Percentiles rank a stretch among this genome's conserved stretches.
Conservation (phyloP, 2,329 filamentous ascomycete genomes). For the Mariannaea sp. region DNA sequence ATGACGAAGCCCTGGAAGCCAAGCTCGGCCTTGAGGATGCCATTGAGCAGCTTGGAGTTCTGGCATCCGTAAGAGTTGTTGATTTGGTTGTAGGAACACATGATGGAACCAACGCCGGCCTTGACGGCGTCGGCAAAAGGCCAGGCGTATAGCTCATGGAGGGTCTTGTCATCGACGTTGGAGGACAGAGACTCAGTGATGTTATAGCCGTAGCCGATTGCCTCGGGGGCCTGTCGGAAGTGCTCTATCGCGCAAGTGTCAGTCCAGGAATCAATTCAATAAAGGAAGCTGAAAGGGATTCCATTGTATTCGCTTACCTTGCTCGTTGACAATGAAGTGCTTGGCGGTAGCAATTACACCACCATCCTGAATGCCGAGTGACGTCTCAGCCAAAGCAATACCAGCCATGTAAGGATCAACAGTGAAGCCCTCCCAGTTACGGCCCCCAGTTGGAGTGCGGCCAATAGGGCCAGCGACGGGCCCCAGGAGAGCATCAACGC, state of each 20-base stretch:
- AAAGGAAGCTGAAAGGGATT: rapidly evolving
- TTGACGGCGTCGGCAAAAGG: slow-evolving; percentile 75
- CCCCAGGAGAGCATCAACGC: slow-evolving; percentile 71
- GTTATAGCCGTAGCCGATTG: slow-evolving; percentile 58
- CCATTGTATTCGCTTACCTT: slow-evolving; percentile 53
- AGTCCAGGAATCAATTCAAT: neutral
- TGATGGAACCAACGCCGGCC: slow-evolving; percentile 67
- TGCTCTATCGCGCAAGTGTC: slow-evolving; percentile 59
- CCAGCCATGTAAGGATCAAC: slow-evolving; percentile 78
- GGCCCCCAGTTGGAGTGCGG: slow-evolving; percentile 51
- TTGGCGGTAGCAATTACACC: slow-evolving; percentile 85
- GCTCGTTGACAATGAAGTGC: slow-evolving; percentile 76
- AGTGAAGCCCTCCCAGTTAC: slow-evolving; percentile 70
- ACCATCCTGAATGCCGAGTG: slow-evolving; percentile 80
- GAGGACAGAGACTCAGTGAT: slow-evolving; percentile 64
- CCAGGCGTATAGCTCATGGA: slow-evolving; percentile 80
- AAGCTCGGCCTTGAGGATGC: slow-evolving; percentile 76
- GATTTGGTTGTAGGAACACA: slow-evolving; percentile 76
- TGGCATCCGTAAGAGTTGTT: slow-evolving; percentile 84
- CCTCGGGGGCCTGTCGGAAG: slow-evolving; percentile 68
- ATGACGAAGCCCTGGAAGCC: slow-evolving; percentile 82
- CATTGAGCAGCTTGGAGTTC: slow-evolving; percentile 77
- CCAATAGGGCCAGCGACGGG: slow-evolving; percentile 55
- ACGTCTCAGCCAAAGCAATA: slow-evolving; percentile 70
- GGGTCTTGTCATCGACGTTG: slow-evolving; percentile 72